These are phyloP conservation scores for Ustilago curta DNA, from an alignment of 1,284 basidiomycete species.

Conservation along the genomic window DNA sequence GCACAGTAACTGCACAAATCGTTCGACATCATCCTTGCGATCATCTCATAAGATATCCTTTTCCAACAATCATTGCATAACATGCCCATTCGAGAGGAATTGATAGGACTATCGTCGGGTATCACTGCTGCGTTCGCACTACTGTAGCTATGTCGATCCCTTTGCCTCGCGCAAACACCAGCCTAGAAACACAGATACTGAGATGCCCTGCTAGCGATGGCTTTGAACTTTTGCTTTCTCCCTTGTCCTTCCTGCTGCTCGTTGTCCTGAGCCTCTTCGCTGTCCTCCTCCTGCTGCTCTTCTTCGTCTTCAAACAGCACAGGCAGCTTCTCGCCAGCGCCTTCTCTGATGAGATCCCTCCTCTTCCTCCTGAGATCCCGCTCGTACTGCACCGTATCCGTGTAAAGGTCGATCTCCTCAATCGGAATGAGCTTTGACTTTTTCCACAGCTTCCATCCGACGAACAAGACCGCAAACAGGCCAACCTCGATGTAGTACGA, in stretches of 20 bases:
- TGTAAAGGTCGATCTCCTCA: slow-evolving; percentile 62
- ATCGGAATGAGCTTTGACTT: slow-evolving; percentile 45
- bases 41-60: no score
- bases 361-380: slow-evolving; percentile 26
- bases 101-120: no score
- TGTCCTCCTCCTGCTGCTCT: slow-evolving; percentile 19
- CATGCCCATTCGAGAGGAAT: no score
- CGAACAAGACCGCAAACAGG: slow-evolving; percentile 46
- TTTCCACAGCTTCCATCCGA: slow-evolving; percentile 52
- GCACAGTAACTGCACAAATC: no score
- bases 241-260: slow-evolving; percentile 5
- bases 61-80: no score
- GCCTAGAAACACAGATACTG: slow-evolving; percentile 38
- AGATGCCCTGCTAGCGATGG: slow-evolving; percentile 28
- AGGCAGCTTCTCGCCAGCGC: slow-evolving; percentile 26
- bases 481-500: slow-evolving; percentile 70
- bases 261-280: slow-evolving; percentile 7
- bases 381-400: slow-evolving; percentile 50
- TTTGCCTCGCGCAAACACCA: not conserved
- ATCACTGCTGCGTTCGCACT: no score
- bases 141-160: not conserved
- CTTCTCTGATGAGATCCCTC: slow-evolving; percentile 24
- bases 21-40: not conserved
- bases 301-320: slow-evolving; percentile 40
- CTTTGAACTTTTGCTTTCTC: slow-evolving; percentile 20